phyloP scores from a whole-genome alignment of 805 yeast genomes.

The Candida oleophila region DNA sequence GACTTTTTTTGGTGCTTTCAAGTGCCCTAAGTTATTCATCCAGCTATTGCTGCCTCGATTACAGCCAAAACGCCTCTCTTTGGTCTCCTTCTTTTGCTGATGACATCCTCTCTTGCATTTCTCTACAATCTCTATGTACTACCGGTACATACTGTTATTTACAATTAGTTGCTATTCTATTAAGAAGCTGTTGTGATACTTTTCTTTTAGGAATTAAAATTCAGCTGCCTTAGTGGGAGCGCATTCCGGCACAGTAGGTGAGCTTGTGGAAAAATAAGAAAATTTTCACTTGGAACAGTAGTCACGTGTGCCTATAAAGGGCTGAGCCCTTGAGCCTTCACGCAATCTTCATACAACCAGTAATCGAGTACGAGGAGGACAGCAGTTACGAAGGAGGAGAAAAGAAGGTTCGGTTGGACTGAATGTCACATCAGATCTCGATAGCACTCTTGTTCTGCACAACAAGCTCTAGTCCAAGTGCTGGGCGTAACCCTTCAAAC shows the following conservation, averaged over 20 bases:
- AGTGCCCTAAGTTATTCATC: background rate
- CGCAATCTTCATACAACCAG: too few relatives aligned
- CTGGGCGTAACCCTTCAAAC: too few relatives aligned
- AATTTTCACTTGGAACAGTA: constrained; percentile 1
- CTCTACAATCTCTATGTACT: background rate
- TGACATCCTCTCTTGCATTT: constrained; percentile 1
- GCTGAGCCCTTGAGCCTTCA: constrained; percentile 10
- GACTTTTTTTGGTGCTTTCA: background rate
- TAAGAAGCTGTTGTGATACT: constrained; percentile 4
- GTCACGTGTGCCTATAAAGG: constrained; percentile 3
- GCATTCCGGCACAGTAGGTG: constrained; percentile 3
- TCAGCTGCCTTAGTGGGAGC: background rate
- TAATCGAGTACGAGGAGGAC: too few relatives aligned
- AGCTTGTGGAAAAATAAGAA: background rate
- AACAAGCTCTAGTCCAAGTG: too few relatives aligned
- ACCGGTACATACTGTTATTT: constrained; percentile 12
- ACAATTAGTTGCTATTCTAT: constrained; percentile 9
- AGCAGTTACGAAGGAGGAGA: too few relatives aligned
- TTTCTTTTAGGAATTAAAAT: constrained; percentile 1
- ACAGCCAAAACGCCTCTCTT: too few relatives aligned
- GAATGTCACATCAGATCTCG: too few relatives aligned
- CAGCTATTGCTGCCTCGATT: too few relatives aligned
- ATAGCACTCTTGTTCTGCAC: too few relatives aligned
- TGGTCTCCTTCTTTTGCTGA: constrained; percentile 5
- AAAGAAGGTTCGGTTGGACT: too few relatives aligned